Evolutionary conservation across 73 alveolate genomes (phyloP).

Genomic region (Loxodes magnus): DNA sequence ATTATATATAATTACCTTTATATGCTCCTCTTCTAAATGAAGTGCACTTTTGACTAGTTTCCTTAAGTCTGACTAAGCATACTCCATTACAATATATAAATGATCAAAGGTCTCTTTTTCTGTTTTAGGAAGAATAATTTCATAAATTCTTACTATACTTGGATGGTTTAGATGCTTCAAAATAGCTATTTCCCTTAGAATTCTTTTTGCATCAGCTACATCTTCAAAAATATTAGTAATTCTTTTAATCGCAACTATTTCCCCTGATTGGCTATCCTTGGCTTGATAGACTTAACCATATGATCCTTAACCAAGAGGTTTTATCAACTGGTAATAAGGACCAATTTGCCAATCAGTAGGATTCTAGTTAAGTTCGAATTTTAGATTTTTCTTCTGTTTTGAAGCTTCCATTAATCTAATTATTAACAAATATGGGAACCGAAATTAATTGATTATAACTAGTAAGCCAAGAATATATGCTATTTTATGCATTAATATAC

Average conservation of each 20-base stretch:
- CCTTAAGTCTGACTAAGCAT: constrained; percentile 63
- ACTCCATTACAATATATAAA: constrained; percentile 58
- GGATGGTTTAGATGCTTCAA: constrained; percentile 54
- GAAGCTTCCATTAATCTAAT: no score
- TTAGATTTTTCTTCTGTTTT: no score
- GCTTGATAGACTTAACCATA: constrained; percentile 89
- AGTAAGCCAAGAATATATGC: no score
- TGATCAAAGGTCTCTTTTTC: constrained; percentile 48
- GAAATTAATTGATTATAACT: no score
- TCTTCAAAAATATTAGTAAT: constrained; percentile 60
- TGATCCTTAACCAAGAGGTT: constrained; percentile 83
- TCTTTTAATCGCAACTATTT: constrained; percentile 42
- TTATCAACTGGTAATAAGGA: constrained; percentile 62
- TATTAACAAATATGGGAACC: no score
- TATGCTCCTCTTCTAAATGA: constrained; percentile 50
- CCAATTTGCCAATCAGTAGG: constrained; percentile 52
- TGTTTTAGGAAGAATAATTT: constrained; percentile 45
- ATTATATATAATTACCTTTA: constrained; percentile 66
- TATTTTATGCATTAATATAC: no score
- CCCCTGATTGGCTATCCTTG: constrained; percentile 62
- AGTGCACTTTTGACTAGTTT: constrained; percentile 62
- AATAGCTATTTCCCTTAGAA: constrained; percentile 63
- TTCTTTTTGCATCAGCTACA: constrained; percentile 66
- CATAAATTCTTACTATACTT: constrained; percentile 39
- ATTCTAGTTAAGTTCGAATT: no score